A percentile compares a stretch with the other conserved stretches of the same genome.
phyloP scores from a whole-genome alignment of 345 rosid genomes.

The Sisymbrium irio region DNA sequence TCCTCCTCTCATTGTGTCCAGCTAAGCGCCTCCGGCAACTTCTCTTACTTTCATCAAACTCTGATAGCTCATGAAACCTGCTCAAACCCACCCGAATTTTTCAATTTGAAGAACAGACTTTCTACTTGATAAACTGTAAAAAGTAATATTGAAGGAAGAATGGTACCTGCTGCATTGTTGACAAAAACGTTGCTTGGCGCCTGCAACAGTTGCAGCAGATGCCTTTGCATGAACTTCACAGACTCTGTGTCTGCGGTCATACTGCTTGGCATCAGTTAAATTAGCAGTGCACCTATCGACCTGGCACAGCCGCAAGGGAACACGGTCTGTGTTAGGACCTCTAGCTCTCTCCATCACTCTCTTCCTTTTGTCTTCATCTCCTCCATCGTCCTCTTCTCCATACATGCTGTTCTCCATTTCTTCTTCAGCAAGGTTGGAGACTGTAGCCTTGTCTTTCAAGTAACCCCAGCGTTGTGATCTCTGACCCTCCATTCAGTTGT shows the following conservation, averaged over 20 bases:
- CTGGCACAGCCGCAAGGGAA: slow-evolving; percentile 52
- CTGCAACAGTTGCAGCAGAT: slow-evolving; percentile 51
- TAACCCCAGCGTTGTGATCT: slow-evolving; percentile 35
- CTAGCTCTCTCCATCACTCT: slow-evolving; percentile 16
- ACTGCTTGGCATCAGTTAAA: slow-evolving; percentile 62
- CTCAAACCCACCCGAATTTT: not conserved
- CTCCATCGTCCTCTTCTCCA: slow-evolving; percentile 47
- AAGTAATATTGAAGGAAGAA: not conserved
- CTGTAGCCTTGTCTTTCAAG: slow-evolving; percentile 37
- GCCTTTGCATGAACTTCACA: slow-evolving; percentile 87
- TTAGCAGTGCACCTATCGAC: slow-evolving; percentile 70
- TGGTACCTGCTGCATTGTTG: slow-evolving; percentile 95
- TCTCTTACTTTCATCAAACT: slow-evolving; percentile 87
- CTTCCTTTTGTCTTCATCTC: slow-evolving; percentile 40
- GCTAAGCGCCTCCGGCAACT: slow-evolving; percentile 86
- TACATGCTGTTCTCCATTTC: slow-evolving; percentile 38
- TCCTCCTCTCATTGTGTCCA: slow-evolving; percentile 83
- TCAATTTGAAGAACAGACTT: not conserved
- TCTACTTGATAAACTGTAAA: not conserved
- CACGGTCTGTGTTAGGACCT: slow-evolving; percentile 28
- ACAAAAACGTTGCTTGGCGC: slow-evolving; percentile 73
- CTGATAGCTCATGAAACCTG: slow-evolving; percentile 74
- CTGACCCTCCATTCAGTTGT: slow-evolving; percentile 39
- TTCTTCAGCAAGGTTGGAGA: slow-evolving; percentile 41
- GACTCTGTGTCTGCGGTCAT: slow-evolving; percentile 83